These are phyloP conservation scores for Phialophora tarda DNA, from an alignment of 2,329 filamentous ascomycete genomes.

Conservation along the genomic window DNA sequence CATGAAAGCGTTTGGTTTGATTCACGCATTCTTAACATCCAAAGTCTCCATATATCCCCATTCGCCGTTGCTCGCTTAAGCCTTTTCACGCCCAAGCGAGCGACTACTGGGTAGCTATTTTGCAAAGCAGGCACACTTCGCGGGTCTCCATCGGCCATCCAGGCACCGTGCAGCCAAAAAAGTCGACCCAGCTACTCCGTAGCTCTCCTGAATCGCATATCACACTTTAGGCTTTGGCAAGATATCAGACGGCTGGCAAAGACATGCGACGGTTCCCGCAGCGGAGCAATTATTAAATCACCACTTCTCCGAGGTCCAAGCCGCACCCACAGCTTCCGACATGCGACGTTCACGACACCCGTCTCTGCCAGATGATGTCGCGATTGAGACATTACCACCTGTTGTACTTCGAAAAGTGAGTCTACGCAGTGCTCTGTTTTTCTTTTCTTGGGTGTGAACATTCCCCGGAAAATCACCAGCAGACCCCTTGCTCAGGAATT, in stretches of 20 bases:
- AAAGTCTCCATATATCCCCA: neutral
- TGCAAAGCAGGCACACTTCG: neutral
- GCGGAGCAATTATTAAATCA: conserved; percentile 15
- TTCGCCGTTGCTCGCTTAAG: conserved; percentile 5
- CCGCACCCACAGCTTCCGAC: conserved; percentile 3
- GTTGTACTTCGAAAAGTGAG: conserved; percentile 65
- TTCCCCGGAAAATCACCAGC: conserved; percentile 11
- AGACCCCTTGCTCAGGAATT: neutral
- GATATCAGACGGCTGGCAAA: conserved; percentile 6
- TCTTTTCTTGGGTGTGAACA: neutral
- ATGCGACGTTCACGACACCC: conserved; percentile 31
- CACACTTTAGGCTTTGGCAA: neutral
- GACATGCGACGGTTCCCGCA: conserved; percentile 14
- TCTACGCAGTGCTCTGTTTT: conserved; percentile 24
- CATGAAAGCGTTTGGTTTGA: conserved; percentile 4
- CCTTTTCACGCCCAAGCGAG: conserved; percentile 13
- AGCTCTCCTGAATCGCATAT: neutral
- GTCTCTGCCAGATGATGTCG: conserved; percentile 36
- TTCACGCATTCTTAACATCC: neutral
- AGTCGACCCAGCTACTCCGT: neutral
- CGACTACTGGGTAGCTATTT: conserved; percentile 3
- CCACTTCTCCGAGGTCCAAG: neutral
- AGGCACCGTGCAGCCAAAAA: neutral
- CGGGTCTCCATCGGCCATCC: neutral
- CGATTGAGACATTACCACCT: conserved; percentile 61